Conservation (phyloP, 2,329 filamentous ascomycete genomes). For the Fusarium dlaminii region DNA sequence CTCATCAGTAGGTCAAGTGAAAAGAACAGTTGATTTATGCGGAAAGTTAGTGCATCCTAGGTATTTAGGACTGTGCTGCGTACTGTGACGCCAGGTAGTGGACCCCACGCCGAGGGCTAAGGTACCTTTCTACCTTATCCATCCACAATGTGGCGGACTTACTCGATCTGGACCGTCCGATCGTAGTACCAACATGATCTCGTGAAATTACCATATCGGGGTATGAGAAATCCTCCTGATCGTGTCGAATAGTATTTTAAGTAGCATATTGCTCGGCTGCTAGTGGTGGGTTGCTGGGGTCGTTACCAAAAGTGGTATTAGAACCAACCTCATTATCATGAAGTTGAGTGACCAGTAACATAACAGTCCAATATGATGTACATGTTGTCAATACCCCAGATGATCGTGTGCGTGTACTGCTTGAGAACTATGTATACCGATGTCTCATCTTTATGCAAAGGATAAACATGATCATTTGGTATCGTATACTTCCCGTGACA, state of each 20-base stretch:
- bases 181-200: background rate
- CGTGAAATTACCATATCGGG: background rate
- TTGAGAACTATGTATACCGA: background rate
- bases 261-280: background rate
- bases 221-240: background rate
- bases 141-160: no score
- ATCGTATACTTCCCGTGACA: background rate
- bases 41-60: background rate
- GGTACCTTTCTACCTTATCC: no score
- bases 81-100: background rate
- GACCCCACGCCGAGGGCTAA: no score
- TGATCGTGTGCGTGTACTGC: background rate
- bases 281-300: background rate
- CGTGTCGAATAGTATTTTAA: background rate
- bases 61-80: background rate
- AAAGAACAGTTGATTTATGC: background rate
- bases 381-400: background rate
- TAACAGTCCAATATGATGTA: background rate
- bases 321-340: background rate
- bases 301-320: background rate
- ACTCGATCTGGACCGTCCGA: no score
- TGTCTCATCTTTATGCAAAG: background rate
- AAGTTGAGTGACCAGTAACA: background rate
- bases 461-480: background rate
- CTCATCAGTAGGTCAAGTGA: background rate